These are phyloP conservation scores for Metarhizium rileyi DNA, from an alignment of 2,329 filamentous ascomycete genomes.

Conservation along the genomic window DNA sequence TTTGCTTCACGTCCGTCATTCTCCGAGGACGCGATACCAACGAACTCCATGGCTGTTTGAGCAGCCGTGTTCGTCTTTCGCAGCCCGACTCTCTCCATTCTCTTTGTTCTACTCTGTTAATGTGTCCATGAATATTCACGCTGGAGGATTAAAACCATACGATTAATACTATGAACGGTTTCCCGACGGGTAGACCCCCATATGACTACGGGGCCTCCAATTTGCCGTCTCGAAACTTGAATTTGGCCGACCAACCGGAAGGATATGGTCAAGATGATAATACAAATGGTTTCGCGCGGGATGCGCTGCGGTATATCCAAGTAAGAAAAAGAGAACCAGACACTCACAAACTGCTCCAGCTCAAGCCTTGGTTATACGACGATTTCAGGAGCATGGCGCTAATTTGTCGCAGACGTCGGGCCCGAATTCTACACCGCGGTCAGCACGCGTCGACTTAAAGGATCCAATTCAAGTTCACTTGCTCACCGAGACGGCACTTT, in stretches of 20 bases:
- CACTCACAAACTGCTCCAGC: background rate
- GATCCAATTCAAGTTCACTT: conserved; percentile 81
- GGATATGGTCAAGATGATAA: conserved; percentile 46
- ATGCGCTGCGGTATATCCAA: conserved; percentile 44
- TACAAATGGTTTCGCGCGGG: conserved; percentile 18
- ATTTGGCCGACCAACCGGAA: conserved; percentile 40
- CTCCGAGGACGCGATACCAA: background rate
- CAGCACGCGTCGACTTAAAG: conserved; percentile 49
- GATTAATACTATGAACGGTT: conserved; percentile 27
- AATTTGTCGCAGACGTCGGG: background rate
- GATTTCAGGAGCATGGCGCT: background rate
- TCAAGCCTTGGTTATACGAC: background rate
- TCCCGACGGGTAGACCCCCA: conserved; percentile 23
- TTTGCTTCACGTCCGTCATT: background rate
- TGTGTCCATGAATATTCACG: conserved; percentile 15
- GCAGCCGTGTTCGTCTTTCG: background rate
- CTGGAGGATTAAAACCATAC: conserved; percentile 1
- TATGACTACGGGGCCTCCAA: conserved; percentile 26
- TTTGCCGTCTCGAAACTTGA: conserved; percentile 23
- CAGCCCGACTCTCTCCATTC: conserved; percentile 3
- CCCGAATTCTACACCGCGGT: conserved; percentile 16
- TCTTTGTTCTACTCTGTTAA: conserved; percentile 8
- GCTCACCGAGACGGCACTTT: conserved; percentile 84
- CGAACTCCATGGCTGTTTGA: conserved; percentile 6
- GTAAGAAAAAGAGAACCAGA: conserved; percentile 29